Base-by-base conservation (phyloP, 495 filamentous ascomycete species). In the Penicillium silybi region DNA sequence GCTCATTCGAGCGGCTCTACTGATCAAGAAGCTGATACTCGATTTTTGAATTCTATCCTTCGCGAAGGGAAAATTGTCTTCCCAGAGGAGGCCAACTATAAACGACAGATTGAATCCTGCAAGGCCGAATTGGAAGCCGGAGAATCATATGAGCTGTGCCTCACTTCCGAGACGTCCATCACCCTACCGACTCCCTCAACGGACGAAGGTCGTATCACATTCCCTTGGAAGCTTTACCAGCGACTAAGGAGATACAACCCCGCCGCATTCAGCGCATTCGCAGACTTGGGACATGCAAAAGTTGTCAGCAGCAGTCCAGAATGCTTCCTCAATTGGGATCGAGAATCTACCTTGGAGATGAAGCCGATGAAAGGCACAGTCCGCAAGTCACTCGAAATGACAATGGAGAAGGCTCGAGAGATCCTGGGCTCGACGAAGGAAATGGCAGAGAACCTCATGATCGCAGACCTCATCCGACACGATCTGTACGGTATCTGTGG, bases 361-460 rank as follows among this genome's bases (percentile, higher is more conserved):
- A 76, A 76, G 18, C 93, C 93, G 1, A 98, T 98, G 79, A 98
- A 98, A 73, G 93, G 93, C 22, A 98, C 93, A 0, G 89, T 97
- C 32, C 81, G 81, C 44, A 95, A 93, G 62, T 78, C 80, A 0
- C 64, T 75, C 26, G 67, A 66, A 15, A 80, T 82, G 62, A 92
- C 87, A 1, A 71, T 85, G 38, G 79, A 73, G 11, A 74, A 86
- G 56, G 92, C 92, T 13, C 82, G 80, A 35, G 66, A 66, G 35
- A 80, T 91, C 52, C 80, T 96, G 4, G 76, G 84, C 44, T 79
- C 86, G 1, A 84, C 85, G 11, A 98, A 98, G 63, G 93, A 97
- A 62, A 85, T 85, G 59, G 92, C 93, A 11, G 93, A 98, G 70
- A 97, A 97, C 61, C 80, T 98, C 6, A 98, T 98, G 93, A 97